Conservation (phyloP, 176 grass and related monocot species). For the Stipa capillata region DNA sequence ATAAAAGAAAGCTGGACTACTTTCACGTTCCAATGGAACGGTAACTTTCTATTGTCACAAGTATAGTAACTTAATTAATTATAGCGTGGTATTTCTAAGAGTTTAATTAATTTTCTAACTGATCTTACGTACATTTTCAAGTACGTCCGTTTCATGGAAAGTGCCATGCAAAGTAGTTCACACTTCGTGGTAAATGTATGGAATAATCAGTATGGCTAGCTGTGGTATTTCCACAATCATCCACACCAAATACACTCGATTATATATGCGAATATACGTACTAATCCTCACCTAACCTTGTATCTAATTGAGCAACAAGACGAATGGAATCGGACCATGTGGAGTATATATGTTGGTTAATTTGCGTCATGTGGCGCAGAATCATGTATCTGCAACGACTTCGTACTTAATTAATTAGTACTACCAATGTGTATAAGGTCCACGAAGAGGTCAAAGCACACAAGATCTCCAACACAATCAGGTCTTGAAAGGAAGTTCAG, state of each 20-base stretch:
- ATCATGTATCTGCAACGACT: not conserved
- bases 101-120: not conserved
- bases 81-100: not conserved
- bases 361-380: not conserved
- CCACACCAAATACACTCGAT: constrained; percentile 10
- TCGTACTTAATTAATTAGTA: not conserved
- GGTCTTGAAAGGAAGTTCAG: constrained; percentile 17
- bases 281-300: not conserved
- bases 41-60: no score
- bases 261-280: not conserved
- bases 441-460: constrained; percentile 22
- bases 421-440: constrained; percentile 7
- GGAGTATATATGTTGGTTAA: not conserved
- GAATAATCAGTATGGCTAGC: constrained; percentile 2
- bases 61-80: no score
- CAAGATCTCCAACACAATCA: not conserved
- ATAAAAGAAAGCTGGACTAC: not conserved
- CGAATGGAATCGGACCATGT: not conserved
- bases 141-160: not conserved
- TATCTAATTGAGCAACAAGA: not conserved
- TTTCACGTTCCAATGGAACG: not conserved
- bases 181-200: constrained; percentile 4
- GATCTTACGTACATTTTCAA: not conserved
- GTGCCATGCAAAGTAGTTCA: not conserved
- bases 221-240: not conserved